Percentiles rank a stretch among this genome's conserved stretches.
These are phyloP conservation scores for Candolleomyces efflorescens DNA, from an alignment of 768 basidiomycete genomes.

Conservation along the genomic window DNA sequence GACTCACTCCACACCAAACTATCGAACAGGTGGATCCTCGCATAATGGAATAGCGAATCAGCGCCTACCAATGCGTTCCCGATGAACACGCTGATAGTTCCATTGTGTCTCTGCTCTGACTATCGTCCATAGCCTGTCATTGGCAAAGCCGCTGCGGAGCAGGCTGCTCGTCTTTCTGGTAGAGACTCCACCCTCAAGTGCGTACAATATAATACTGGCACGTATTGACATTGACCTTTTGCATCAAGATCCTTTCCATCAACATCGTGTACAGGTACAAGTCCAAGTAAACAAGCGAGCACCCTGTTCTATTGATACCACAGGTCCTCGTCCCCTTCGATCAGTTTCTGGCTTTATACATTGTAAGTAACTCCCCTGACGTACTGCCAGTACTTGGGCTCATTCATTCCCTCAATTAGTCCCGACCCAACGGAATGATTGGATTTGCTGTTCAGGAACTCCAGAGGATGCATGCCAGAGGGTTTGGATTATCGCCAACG, in stretches of 20 bases:
- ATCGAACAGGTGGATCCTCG: too few species aligned
- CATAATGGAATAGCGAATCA: conserved; percentile 37
- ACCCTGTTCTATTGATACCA: neutral
- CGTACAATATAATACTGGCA: neutral
- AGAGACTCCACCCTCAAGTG: conserved; percentile 51
- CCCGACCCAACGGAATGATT: conserved; percentile 58
- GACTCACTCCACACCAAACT: too few species aligned
- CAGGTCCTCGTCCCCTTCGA: neutral
- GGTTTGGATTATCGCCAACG: conserved; percentile 60
- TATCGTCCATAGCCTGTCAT: conserved; percentile 15
- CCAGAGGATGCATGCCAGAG: conserved; percentile 55
- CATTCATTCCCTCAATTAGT: too few species aligned
- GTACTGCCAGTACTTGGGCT: too few species aligned
- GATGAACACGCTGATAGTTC: too few species aligned
- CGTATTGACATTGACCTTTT: neutral
- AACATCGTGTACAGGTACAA: conserved; percentile 64
- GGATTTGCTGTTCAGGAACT: conserved; percentile 49
- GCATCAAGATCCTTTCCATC: conserved; percentile 50
- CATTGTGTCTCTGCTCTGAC: neutral
- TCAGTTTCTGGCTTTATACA: conserved; percentile 59
- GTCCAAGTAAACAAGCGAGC: conserved; percentile 42
- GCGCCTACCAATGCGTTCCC: conserved; percentile 59
- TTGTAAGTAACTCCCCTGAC: conserved; percentile 18
- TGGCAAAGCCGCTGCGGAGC: conserved; percentile 32
- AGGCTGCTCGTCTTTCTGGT: conserved; percentile 46